These are phyloP conservation scores for Trichopus zeylanicus DNA, from an alignment of 116 monocot genomes.

Conservation along the genomic window DNA sequence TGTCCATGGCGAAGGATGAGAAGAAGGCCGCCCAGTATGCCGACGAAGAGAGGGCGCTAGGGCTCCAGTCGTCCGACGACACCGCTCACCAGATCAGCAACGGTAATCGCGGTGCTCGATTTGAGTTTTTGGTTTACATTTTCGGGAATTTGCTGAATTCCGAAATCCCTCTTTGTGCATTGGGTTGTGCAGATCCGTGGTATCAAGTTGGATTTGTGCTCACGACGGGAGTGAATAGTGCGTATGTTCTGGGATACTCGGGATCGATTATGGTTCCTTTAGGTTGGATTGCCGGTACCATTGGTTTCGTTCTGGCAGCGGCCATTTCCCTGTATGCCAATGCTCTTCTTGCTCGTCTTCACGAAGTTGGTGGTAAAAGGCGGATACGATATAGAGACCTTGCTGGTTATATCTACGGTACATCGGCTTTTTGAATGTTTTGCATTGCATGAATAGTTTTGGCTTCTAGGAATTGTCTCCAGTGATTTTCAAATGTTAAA, in stretches of 20 bases:
- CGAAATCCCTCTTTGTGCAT: background rate
- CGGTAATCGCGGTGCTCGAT: slow-evolving; percentile 4
- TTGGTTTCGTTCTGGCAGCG: slow-evolving; percentile 69
- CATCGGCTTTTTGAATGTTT: background rate
- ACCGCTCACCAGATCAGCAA: slow-evolving; percentile 35
- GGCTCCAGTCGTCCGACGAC: slow-evolving; percentile 11
- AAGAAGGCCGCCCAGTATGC: slow-evolving; percentile 4
- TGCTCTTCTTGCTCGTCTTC: slow-evolving; percentile 72
- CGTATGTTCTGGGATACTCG: slow-evolving; percentile 93
- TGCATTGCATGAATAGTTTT: background rate
- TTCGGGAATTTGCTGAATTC: background rate
- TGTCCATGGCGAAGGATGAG: background rate
- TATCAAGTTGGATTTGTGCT: slow-evolving; percentile 91
- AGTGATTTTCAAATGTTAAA: background rate
- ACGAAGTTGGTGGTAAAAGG: slow-evolving; percentile 82
- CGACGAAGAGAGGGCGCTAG: background rate
- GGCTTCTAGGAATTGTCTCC: background rate
- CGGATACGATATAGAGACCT: slow-evolving; percentile 97
- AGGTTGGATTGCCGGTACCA: slow-evolving; percentile 72
- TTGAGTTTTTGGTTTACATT: background rate
- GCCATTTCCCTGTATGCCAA: slow-evolving; percentile 93
- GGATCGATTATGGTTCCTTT: slow-evolving; percentile 87
- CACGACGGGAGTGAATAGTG: slow-evolving; percentile 86
- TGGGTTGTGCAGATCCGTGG: slow-evolving; percentile 74
- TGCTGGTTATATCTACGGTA: slow-evolving; percentile 92